Evolutionary conservation across 441 rosid genomes (phyloP), one percentile per base, ranked within the genome.

Genomic region (Daphne laureola): DNA sequence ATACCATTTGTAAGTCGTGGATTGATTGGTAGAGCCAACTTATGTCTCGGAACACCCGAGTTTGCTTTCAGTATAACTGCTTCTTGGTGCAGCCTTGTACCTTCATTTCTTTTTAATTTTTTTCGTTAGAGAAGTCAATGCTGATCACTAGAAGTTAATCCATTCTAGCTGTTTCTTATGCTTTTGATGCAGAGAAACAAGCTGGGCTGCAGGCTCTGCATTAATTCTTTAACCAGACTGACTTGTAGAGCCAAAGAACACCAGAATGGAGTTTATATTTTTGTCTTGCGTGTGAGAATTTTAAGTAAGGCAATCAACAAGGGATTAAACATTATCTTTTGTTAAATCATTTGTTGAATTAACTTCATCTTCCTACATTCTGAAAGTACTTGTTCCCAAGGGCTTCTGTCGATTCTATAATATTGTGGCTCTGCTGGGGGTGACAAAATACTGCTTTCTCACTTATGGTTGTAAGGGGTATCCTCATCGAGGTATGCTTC

Each of bases 141-240:
- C 27, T 13, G 58, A 68, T 49, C 47, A 55, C 49, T 63, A 57
- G 66, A 60, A 61, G 76, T 78, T 82, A 71, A 78, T 72, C 31
- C 43, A 9, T 67, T 67, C 54, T 43, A 67, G 78, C 81, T 67
- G 71, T 73, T 74, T 72, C 66, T 66, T 63, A 61, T 73, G 77
- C 71, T 79, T 75, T 81, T 73, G 77, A 78, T 81, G 85, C 91
- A 79, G 81, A 78, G 79, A 71, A 62, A 77, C 78, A 62, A 67
- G 74, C 58, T 72, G 60, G 69, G 81, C 70, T 75, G 76, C 79
- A 60, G 70, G 76, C 81, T 76, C 80, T 74, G 84, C 76, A 73
- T 65, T 76, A 80, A 83, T 61, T 58, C 63, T 72, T 68, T 76
- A 79, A 77, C 76, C 73, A 65, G 81, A 62, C 71, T 72, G 78